phyloP scores from a whole-genome alignment of 768 basidiomycete genomes.

The Mycena alexandri region DNA sequence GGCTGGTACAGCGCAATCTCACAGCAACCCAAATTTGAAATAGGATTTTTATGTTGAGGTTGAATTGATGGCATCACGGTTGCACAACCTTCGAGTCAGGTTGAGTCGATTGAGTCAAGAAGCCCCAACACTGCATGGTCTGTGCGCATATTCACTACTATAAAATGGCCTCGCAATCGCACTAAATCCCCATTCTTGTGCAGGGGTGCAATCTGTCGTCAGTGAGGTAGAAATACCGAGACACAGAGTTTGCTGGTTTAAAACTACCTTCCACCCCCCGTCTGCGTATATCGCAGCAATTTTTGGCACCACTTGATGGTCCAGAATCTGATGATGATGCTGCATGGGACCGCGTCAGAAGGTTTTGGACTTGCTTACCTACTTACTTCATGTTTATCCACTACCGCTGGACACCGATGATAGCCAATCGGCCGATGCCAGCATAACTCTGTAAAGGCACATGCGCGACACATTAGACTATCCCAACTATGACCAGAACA shows the following conservation, averaged over 20 bases:
- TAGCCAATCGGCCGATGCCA: too few relatives aligned
- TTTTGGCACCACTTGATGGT: constrained; percentile 8
- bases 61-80: too few relatives aligned
- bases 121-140: neutral
- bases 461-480: too few relatives aligned
- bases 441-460: too few relatives aligned
- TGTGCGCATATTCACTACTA: constrained; percentile 4
- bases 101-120: neutral
- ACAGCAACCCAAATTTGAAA: too few relatives aligned
- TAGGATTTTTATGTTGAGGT: too few relatives aligned
- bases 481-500: too few relatives aligned
- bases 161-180: neutral
- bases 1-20: too few relatives aligned
- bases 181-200: constrained; percentile 8
- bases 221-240: constrained; percentile 30
- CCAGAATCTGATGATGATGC: constrained; percentile 7
- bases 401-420: too few relatives aligned
- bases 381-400: too few relatives aligned
- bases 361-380: neutral
- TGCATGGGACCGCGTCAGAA: neutral
- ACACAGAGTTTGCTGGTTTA: constrained; percentile 25
- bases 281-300: constrained; percentile 26
- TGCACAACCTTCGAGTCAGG: too few relatives aligned
- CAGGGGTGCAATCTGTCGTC: constrained; percentile 23
- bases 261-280: constrained; percentile 19